Percentiles rank a stretch among this genome's conserved stretches.
These are phyloP conservation scores for Starmera quercuum DNA, from an alignment of 805 yeast genomes.

Conservation along the genomic window DNA sequence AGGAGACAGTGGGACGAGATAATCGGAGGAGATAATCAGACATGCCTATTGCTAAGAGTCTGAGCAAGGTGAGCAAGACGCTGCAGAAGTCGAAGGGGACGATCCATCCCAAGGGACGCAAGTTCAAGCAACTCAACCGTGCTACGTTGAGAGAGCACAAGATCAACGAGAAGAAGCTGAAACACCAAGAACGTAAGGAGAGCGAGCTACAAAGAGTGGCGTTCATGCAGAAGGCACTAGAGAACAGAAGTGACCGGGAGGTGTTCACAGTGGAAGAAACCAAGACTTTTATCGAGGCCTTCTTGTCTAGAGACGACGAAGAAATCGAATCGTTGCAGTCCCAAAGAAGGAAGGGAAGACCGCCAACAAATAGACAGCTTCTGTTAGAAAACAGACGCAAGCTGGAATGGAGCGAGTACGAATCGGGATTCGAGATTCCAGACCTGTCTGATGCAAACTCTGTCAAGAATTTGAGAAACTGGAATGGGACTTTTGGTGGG, in stretches of 20 bases:
- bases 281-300: slow-evolving; percentile 52
- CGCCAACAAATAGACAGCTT: slow-evolving; percentile 66
- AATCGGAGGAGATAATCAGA: too few species aligned
- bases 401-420: slow-evolving; percentile 53
- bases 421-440: slow-evolving; percentile 67
- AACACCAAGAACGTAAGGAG: slow-evolving; percentile 49
- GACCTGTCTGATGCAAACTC: slow-evolving; percentile 56
- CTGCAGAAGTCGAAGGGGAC: slow-evolving; percentile 46
- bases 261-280: slow-evolving; percentile 51
- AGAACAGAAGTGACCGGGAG: slow-evolving; percentile 29
- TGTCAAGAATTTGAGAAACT: slow-evolving; percentile 51
- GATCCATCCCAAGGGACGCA: slow-evolving; percentile 84
- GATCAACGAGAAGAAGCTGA: slow-evolving; percentile 49
- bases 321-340: slow-evolving; percentile 57
- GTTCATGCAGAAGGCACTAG: slow-evolving; percentile 54
- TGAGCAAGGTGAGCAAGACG: slow-evolving; percentile 57
- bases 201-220: slow-evolving; percentile 50
- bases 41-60: slow-evolving; percentile 66
- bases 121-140: slow-evolving; percentile 72
- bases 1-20: neutral
- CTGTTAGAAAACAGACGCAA: slow-evolving; percentile 53
- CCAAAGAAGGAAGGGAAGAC: slow-evolving; percentile 82
- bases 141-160: slow-evolving; percentile 84
- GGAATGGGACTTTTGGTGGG: slow-evolving; percentile 86
- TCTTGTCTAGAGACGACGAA: slow-evolving; percentile 61